Base-by-base conservation (phyloP, 2,329 filamentous ascomycete species). In the Colletotrichum falcatum region DNA sequence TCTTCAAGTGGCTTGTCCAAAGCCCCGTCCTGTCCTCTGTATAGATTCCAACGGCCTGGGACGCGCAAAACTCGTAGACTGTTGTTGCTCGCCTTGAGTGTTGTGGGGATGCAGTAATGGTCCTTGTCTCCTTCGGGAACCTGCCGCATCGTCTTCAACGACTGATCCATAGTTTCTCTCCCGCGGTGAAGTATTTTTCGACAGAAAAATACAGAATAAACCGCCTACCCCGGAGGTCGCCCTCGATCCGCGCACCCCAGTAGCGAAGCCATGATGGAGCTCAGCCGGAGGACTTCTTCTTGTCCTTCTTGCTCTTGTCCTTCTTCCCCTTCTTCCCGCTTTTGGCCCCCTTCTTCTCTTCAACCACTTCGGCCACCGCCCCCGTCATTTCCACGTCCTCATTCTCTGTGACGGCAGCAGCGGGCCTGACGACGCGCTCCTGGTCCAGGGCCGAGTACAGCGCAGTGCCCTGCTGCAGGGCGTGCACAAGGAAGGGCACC, bases 381-480 rank as follows among this genome's bases (percentile, higher is more conserved):
- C 28, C 71, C 16, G 46, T 46, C 61, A 66, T 59, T 11, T 61
- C 66, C 33, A 54, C 59, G 5, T 69, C 70, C 30, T 53, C 62
- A 28, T 42, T 39, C 42, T 54, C 63, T 7, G 53, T 23, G 16
- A 51, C 72, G 8, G 18, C 63, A 8, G 39, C 48, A 35, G 46
- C 39, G 39, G 71, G 62, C 18, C n/a, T 62, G 30, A 67, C 53
- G 23, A 76, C 72, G n/a, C 73, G 70, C 56, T 67, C 48, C 77
- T 82, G 78, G 69, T 83, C 80, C 62, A 85, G 86, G n/a, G 77
- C 74, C 14, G 84, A 83, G 77, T 92, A 93, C 71, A 91, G 86
- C 7, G 81, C 82, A 5, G 87, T 87, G 0, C 92, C 92, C 76
- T 94, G 91, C 81, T 89, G 88, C 74, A 94, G 79, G 4, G 91